Conservation (phyloP, 2,329 filamentous ascomycete species). For the Phoma sp. region DNA sequence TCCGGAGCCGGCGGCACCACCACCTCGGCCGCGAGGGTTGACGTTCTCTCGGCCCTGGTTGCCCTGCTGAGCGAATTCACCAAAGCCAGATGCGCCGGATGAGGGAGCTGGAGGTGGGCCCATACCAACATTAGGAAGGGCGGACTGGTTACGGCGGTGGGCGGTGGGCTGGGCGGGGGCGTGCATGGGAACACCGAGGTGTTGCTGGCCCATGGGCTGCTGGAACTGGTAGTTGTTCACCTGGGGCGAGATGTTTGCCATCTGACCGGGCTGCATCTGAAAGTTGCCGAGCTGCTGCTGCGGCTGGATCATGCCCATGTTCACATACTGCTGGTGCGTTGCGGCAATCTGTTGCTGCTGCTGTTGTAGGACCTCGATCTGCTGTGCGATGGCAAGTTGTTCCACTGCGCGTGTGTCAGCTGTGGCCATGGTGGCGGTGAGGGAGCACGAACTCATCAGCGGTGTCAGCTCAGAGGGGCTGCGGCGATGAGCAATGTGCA, state of each 20-base stretch:
- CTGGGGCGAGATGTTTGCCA: slow-evolving; percentile 80
- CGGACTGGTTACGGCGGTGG: slow-evolving; percentile 98
- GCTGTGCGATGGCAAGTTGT: slow-evolving; percentile 96
- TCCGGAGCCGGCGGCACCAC: slow-evolving; percentile 70
- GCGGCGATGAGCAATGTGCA: slow-evolving; percentile 96
- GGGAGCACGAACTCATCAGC: slow-evolving; percentile 85
- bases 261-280: slow-evolving; percentile 68
- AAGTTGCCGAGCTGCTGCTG: slow-evolving; percentile 75
- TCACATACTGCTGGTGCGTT: slow-evolving; percentile 96
- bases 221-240: slow-evolving; percentile 87
- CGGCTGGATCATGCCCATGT: slow-evolving; percentile 92
- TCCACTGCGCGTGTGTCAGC: slow-evolving; percentile 71
- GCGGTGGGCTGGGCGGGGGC: slow-evolving; percentile 79
- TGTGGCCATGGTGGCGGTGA: slow-evolving; percentile 12
- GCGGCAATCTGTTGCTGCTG: slow-evolving; percentile 98
- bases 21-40: slow-evolving; percentile 75
- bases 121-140: slow-evolving; percentile 90
- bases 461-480: slow-evolving; percentile 97
- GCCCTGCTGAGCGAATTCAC: slow-evolving; percentile 75
- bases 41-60: slow-evolving; percentile 71
- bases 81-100: slow-evolving; percentile 84
- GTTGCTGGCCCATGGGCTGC: slow-evolving; percentile 64
- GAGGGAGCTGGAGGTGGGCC: slow-evolving; percentile 92
- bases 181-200: slow-evolving; percentile 75
- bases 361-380: slow-evolving; percentile 96